Evolutionary conservation across 192 early-diverging fungal species (phyloP).

Genomic region (Coemansia sp.): DNA sequence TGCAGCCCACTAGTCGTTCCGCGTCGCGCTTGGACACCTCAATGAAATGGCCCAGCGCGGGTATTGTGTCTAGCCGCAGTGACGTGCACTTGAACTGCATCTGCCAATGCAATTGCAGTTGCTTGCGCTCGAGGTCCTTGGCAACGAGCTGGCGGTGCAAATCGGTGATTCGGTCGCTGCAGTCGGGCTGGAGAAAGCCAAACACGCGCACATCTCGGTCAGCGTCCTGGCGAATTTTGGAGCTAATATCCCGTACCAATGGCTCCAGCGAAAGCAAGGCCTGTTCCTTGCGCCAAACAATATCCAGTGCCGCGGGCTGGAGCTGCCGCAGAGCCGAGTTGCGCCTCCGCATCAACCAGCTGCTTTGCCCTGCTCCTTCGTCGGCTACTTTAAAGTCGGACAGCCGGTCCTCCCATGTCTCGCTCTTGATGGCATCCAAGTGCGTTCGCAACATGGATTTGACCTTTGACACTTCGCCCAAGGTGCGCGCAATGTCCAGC

Average conservation of each 20-base stretch:
- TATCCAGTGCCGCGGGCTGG: conserved; percentile 1
- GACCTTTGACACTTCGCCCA: conserved; percentile 54
- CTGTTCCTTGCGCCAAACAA: conserved; percentile 24
- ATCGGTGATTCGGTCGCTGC: conserved; percentile 28
- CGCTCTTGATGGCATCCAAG: background rate
- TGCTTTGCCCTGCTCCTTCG: background rate
- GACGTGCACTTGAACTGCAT: conserved; percentile 30
- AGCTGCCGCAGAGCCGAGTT: background rate
- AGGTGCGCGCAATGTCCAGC: conserved; percentile 57
- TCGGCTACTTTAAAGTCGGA: background rate
- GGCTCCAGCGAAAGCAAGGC: conserved; percentile 45
- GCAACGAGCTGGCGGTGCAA: conserved; percentile 44
- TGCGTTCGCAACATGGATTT: conserved; percentile 38
- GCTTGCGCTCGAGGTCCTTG: conserved; percentile 44
- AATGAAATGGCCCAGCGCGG: conserved; percentile 54
- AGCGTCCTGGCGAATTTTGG: conserved; percentile 52
- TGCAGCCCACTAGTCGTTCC: conserved; percentile 14
- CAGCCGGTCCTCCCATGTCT: background rate
- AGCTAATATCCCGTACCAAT: conserved; percentile 39
- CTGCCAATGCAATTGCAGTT: conserved; percentile 43
- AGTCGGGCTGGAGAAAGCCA: conserved; percentile 55
- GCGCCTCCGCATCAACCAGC: background rate
- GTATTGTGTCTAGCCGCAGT: conserved; percentile 40
- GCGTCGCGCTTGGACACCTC: conserved; percentile 55
- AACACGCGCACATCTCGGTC: conserved; percentile 46